Evolutionary conservation across 805 yeast genomes (phyloP), one percentile per base, ranked within the genome.

Genomic region (Nadsonia fulvescens): DNA sequence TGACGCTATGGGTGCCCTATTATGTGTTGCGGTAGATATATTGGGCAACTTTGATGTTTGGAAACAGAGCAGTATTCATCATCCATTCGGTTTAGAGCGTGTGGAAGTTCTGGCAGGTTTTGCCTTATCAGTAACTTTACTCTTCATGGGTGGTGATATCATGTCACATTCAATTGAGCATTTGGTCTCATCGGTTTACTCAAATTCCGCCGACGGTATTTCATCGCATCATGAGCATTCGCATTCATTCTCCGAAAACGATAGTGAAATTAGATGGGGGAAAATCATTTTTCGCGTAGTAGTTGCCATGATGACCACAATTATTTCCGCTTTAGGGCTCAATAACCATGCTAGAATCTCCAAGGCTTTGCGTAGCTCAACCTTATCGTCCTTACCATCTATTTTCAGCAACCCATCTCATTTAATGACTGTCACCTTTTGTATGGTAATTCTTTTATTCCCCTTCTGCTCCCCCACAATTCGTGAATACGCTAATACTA

Each of bases 1-100:
- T 47, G 95, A 86, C 47, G 67, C 93, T 1, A 51, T 82, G 18
- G 82, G 91, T 1, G 74, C 81, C 20, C 40, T 72, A 2, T 57
- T 75, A 9, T 60, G 73, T 2, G 74, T 76, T 0, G 48, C 63
- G 10, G 93, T 81, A 5, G 81, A 74, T 32, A 61, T 81, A 8
- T 63, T 86, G 65, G 63, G 79, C n/a, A 89, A 83, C 43, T 86
- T 86, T 49, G 91, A 79, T 36, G 91, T 76, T 5, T 89, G 96
- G 94, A 70, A 66, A 36, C 67, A 65, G 30, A 66, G 83, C 5
- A 76, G 93, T 2, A 56, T 89, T 16, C 70, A 71, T 8, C 76
- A 70, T 36, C 98, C 98, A 1, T 86, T 86, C 56, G 98, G 96
- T 0, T 54, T 86, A 14, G 92, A 91, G n/a, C 59, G 98, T 32